phyloP scores from a whole-genome alignment of 257 asterid genomes.

The Capsicum rhomboideum region DNA sequence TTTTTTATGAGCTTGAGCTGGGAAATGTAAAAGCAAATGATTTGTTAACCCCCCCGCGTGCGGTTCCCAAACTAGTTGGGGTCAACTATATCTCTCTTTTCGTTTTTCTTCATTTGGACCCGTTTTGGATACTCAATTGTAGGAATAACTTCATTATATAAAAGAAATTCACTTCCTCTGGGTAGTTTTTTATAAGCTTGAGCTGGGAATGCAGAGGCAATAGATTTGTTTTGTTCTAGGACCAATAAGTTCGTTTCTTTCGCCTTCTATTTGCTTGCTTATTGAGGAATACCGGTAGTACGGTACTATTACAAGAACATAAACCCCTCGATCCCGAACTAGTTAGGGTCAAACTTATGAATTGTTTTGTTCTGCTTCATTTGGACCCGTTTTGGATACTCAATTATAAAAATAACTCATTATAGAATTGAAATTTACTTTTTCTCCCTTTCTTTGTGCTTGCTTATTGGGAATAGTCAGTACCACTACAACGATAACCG shows the following conservation, averaged over 20 bases:
- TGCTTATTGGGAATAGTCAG: no score
- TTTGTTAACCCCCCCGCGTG: no score
- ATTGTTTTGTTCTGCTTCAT: background rate
- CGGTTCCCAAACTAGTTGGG: background rate
- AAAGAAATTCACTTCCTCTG: background rate
- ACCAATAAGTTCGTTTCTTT: background rate
- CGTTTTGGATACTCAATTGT: no score
- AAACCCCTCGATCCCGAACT: background rate
- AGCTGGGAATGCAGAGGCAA: background rate
- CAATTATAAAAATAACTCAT: background rate
- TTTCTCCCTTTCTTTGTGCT: no score
- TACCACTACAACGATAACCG: no score
- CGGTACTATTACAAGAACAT: background rate
- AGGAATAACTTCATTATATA: no score
- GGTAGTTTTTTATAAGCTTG: background rate
- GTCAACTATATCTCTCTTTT: no score
- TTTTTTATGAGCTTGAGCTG: background rate
- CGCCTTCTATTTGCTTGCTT: background rate
- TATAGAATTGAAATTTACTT: background rate
- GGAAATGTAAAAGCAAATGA: no score
- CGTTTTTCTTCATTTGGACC: no score
- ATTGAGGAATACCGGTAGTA: background rate
- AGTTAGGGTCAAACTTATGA: background rate
- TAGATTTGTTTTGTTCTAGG: background rate
- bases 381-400: background rate